Evolutionary conservation across 768 basidiomycete genomes (phyloP).

Genomic region (Mrakia frigida): DNA sequence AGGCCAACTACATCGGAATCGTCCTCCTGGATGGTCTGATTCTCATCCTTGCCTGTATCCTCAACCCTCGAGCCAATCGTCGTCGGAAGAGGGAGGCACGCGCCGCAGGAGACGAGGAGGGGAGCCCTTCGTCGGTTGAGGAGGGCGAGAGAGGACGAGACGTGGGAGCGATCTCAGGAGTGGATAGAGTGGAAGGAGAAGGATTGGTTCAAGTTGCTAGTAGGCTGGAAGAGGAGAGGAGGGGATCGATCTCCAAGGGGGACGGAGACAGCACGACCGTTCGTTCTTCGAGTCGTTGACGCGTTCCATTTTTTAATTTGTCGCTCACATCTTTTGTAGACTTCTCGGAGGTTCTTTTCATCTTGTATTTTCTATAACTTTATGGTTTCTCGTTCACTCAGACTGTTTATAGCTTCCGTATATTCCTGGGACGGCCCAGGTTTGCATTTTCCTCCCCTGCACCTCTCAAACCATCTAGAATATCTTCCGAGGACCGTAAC

Average conservation of each 20-base stretch:
- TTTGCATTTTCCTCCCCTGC: no score
- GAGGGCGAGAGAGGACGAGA: slow-evolving; percentile 1
- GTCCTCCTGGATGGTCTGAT: slow-evolving; percentile 58
- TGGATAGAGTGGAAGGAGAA: not conserved
- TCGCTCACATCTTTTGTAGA: no score
- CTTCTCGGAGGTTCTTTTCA: no score
- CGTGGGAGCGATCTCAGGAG: not conserved
- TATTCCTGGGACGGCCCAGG: no score
- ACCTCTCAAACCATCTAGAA: no score
- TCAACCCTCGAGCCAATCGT: slow-evolving; percentile 58
- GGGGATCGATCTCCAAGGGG: not conserved
- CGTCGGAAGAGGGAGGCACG: slow-evolving; percentile 38
- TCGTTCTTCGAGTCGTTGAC: no score
- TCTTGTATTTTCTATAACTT: no score
- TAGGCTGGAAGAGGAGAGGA: not conserved
- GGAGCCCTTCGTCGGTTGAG: not conserved
- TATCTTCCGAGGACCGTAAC: no score
- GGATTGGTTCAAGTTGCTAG: not conserved
- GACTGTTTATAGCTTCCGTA: no score
- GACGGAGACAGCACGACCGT: not conserved
- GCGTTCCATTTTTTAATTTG: no score
- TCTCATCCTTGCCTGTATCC: slow-evolving; percentile 57
- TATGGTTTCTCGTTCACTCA: no score
- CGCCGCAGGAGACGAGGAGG: not conserved
- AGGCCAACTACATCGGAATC: slow-evolving; percentile 31